These are phyloP conservation scores for Talaromyces sp. DNA, from an alignment of 2,329 filamentous ascomycete species.

Conservation along the genomic window DNA sequence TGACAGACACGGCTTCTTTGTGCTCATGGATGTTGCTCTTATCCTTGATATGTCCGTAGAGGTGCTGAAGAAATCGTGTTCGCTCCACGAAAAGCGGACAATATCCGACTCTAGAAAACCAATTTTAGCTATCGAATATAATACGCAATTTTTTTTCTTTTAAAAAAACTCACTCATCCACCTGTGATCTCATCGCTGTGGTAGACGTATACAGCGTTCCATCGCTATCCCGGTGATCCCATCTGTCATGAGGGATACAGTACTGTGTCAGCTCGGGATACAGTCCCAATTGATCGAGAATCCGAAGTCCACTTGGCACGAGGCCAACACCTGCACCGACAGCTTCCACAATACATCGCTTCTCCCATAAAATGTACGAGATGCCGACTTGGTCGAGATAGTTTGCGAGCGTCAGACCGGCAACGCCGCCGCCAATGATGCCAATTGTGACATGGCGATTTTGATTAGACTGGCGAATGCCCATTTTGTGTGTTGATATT, in stretches of 20 bases:
- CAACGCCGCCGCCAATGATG: constrained; percentile 47
- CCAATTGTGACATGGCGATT: constrained; percentile 27
- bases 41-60: not conserved
- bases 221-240: constrained; percentile 4
- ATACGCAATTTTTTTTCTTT: too few relatives aligned
- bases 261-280: constrained; percentile 26
- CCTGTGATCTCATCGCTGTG: not conserved
- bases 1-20: not conserved
- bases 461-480: too few relatives aligned
- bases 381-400: constrained; percentile 42
- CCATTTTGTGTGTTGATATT: too few relatives aligned
- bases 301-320: constrained; percentile 39
- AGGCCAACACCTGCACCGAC: constrained; percentile 49
- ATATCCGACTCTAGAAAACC: not conserved
- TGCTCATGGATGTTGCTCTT: not conserved
- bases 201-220: not conserved
- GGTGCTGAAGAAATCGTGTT: not conserved
- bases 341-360: constrained; percentile 29
- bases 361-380: constrained; percentile 48
- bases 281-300: constrained; percentile 49
- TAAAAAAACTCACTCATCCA: not conserved
- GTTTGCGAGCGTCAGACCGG: constrained; percentile 46
- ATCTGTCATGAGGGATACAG: constrained; percentile 15
- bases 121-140: not conserved
- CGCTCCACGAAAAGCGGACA: not conserved